phyloP scores from a whole-genome alignment of 2,329 filamentous ascomycete species.

The Aspergillus fischeri region DNA sequence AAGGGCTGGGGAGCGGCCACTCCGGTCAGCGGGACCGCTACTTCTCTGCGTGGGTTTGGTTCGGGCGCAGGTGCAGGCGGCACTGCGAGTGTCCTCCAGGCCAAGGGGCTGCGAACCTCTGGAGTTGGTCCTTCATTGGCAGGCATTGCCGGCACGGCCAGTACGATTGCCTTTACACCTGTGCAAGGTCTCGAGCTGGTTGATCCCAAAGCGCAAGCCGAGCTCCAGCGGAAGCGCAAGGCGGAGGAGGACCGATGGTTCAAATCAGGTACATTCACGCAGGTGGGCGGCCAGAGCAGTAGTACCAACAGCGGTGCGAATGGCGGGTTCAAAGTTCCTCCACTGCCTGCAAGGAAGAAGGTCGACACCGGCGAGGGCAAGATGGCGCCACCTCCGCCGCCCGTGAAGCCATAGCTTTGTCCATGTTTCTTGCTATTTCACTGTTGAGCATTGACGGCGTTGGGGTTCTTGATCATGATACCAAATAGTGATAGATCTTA shows the following conservation, averaged over 20 bases:
- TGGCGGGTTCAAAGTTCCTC: conserved; percentile 78
- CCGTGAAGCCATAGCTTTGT: conserved; percentile 18
- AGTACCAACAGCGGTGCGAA: conserved; percentile 40
- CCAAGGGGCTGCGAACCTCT: conserved; percentile 73
- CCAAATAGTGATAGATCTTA: background rate
- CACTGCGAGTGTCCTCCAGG: conserved; percentile 66
- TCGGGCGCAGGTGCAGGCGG: conserved; percentile 51
- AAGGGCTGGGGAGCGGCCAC: conserved; percentile 82
- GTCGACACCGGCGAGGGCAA: conserved; percentile 61
- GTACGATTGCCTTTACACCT: conserved; percentile 86
- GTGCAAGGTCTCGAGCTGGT: conserved; percentile 93
- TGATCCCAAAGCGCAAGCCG: conserved; percentile 84
- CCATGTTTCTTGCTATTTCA: background rate
- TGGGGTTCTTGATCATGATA: background rate
- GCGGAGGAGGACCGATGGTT: conserved; percentile 96
- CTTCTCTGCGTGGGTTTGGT: conserved; percentile 75
- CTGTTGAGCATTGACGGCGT: background rate
- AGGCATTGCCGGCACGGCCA: conserved; percentile 68
- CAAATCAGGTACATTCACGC: conserved; percentile 94
- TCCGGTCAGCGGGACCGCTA: conserved; percentile 59
- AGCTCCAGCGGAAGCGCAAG: conserved; percentile 84
- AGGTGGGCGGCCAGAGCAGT: conserved; percentile 54
- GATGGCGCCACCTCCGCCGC: conserved; percentile 43
- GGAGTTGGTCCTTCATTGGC: conserved; percentile 72
- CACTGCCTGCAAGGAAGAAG: conserved; percentile 69